Evolutionary conservation across 148 eudicot genomes (phyloP).

Genomic region (Spergularia bocconei): DNA sequence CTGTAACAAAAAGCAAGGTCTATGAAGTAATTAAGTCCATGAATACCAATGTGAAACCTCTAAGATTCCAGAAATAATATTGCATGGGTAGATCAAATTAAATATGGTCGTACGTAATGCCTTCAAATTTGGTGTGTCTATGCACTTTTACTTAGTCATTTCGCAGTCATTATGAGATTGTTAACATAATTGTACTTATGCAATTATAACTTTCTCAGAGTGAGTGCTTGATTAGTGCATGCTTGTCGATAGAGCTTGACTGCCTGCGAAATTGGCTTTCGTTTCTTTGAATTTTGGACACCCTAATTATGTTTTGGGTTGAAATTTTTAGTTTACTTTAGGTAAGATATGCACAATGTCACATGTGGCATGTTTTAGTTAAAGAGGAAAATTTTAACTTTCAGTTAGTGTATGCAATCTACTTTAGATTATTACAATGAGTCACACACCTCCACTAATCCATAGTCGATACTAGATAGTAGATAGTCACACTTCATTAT

Average conservation of each 20-base stretch:
- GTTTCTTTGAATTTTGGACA: not conserved
- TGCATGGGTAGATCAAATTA: not conserved
- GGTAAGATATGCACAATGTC: not conserved
- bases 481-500: too few species aligned
- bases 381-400: not conserved
- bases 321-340: conserved; percentile 7
- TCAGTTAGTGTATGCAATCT: not conserved
- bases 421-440: not conserved
- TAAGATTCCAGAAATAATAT: conserved; percentile 9
- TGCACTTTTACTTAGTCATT: not conserved
- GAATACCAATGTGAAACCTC: conserved; percentile 20
- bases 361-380: not conserved
- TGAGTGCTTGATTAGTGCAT: conserved; percentile 21
- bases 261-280: not conserved
- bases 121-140: conserved; percentile 20
- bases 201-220: not conserved
- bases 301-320: conserved; percentile 11
- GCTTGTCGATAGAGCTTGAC: conserved; percentile 20
- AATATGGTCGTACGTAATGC: not conserved
- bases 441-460: not conserved
- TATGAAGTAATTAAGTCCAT: not conserved
- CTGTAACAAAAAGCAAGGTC: not conserved
- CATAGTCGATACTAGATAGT: too few species aligned
- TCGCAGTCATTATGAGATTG: not conserved
- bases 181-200: not conserved